Base-by-base conservation (phyloP, 2,329 filamentous ascomycete genomes). In the Diatrype stigma region DNA sequence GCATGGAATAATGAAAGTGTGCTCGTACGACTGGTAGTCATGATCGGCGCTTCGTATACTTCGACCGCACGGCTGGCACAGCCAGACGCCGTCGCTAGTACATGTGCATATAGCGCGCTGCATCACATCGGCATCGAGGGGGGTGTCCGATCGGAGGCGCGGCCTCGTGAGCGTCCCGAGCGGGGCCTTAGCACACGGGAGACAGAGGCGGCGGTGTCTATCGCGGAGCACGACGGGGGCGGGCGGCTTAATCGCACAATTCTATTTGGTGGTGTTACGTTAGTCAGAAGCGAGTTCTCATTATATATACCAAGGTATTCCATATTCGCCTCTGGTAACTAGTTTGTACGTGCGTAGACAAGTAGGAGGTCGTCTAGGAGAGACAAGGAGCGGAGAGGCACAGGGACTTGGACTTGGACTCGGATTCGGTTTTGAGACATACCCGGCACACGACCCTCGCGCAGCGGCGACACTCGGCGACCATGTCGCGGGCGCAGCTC, bases 241-340 rank as follows among this genome's bases (percentile, higher is more conserved):
- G 1, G 90, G 90, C 0, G 88, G 84, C 69, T 96, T 96, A 63
- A 90, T 87, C 6, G 86, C 86, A 70, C 93, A 97, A 61, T 97
- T 97, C 90, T 96, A 67, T 48, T 21, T 47, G 11, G 7, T n/a
- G n/a, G n/a, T n/a, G n/a, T n/a, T n/a, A n/a, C n/a, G n/a, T n/a
- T n/a, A n/a, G n/a, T n/a, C n/a, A n/a, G n/a, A n/a, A n/a, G n/a
- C n/a, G n/a, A n/a, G n/a, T n/a, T n/a, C n/a, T n/a, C n/a, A n/a
- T n/a, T n/a, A n/a, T n/a, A n/a, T n/a, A n/a, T n/a, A n/a, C n/a
- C n/a, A n/a, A n/a, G n/a, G n/a, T n/a, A n/a, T n/a, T n/a, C n/a
- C n/a, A n/a, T n/a, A n/a, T n/a, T n/a, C n/a, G n/a, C n/a, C n/a
- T n/a, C n/a, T n/a, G n/a, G n/a, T n/a, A n/a, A n/a, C n/a, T n/a